Evolutionary conservation across 495 filamentous ascomycete genomes (phyloP), one percentile per base, ranked within the genome.

Genomic region (Articulospora tetracladia): DNA sequence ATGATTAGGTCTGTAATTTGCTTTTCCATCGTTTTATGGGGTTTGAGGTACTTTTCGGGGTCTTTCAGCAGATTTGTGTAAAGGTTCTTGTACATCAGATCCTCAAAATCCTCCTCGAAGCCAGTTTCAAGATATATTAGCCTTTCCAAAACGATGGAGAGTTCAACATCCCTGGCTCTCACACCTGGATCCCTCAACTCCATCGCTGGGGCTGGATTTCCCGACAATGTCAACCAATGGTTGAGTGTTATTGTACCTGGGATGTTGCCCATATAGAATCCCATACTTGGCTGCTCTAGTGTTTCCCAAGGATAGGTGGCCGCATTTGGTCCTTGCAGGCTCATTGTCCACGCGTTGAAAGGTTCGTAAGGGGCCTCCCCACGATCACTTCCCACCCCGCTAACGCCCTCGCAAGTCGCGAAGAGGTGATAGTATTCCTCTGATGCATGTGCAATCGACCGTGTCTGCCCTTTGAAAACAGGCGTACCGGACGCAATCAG

Each of bases 1-100:
- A 82, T 78, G 41, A 88, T 81, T 19, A 91, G 74, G 66, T 89
- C 86, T 20, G 77, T 78, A 51, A 91, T 89, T 66, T 90, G 86
- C 65, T 74, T 79, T 58, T 87, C 84, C 64, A 88, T 78, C 23
- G 79, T 76, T 65, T 75, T 78, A 62, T 83, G 79, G 17, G 80
- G 79, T 51, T 65, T 76, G 12, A 72, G 60, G 19, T 72, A 66
- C 64, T 74, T 79, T 64, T 82, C 80, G 4, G 80, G 79, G 55
- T 83, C 80, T 32, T 69, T 73, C 23, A 83, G 70, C 24, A 83
- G 70, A 22, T 72, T 71, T 26, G 72, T 73, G 67, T 83, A 83
- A 3, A 83, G 73, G 36, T 72, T 75, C 48, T 73, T 72, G 69
- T 83, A 86, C 77, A 82, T 69, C 67, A 77, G 64, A 11, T 79